These are phyloP conservation scores for Trichosporon sp. DNA, from an alignment of 1,284 basidiomycete species.

Conservation along the genomic window DNA sequence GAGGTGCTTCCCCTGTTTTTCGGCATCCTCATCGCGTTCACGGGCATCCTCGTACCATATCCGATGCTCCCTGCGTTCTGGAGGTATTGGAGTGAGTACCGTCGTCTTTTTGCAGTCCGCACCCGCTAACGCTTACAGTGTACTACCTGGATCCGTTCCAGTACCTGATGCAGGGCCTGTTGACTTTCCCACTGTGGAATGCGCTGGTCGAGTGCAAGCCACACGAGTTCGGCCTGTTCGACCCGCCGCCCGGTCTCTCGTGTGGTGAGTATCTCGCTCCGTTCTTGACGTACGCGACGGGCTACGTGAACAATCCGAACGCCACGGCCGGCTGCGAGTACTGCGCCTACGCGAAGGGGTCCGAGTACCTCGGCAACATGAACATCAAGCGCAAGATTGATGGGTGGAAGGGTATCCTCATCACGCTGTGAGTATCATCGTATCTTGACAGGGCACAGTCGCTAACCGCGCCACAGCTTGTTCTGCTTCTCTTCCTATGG, in stretches of 20 bases:
- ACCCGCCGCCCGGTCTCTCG: constrained; percentile 42
- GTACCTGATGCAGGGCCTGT: constrained; percentile 39
- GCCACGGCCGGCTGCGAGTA: constrained; percentile 38
- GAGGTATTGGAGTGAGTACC: neutral
- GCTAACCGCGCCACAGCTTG: constrained; percentile 4
- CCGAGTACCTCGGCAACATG: constrained; percentile 36
- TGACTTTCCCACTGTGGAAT: constrained; percentile 33
- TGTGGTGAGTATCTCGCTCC: constrained; percentile 37
- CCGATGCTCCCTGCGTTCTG: constrained; percentile 29
- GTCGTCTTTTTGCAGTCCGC: neutral
- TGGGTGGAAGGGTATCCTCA: constrained; percentile 39
- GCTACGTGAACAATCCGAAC: constrained; percentile 25
- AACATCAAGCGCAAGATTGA: constrained; percentile 32
- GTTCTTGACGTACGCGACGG: constrained; percentile 23
- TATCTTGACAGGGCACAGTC: neutral
- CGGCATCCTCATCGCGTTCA: constrained; percentile 27
- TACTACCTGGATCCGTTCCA: constrained; percentile 43
- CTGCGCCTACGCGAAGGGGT: constrained; percentile 37
- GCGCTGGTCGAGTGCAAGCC: constrained; percentile 35
- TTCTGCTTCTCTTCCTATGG: constrained; percentile 32
- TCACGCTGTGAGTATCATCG: constrained; percentile 22
- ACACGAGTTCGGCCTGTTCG: constrained; percentile 39
- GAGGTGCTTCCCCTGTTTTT: constrained; percentile 23
- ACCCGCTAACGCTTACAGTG: neutral
- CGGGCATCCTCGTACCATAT: constrained; percentile 36